phyloP scores from a whole-genome alignment of 352 stramenopile genomes.

The Phytophthora ohioensis region DNA sequence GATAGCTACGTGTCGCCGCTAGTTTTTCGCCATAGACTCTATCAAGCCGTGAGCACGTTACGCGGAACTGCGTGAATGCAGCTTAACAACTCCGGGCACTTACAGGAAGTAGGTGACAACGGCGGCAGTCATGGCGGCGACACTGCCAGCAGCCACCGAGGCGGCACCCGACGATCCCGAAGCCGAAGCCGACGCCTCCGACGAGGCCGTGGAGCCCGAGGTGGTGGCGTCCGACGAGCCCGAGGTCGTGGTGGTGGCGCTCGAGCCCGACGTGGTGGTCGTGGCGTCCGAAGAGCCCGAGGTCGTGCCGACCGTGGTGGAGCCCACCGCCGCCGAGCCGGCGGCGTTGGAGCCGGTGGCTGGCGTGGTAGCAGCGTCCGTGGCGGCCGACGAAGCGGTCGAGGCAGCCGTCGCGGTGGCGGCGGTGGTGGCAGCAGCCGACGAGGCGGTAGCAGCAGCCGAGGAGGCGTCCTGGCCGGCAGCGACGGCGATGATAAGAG shows the following conservation, averaged over 20 bases:
- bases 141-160: conserved; percentile 40
- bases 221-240: conserved; percentile 24
- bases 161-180: conserved; percentile 43
- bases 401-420: conserved; percentile 24
- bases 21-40: conserved; percentile 24
- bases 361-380: conserved; percentile 7
- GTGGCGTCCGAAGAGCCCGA: conserved; percentile 28
- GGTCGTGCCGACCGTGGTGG: conserved; percentile 34
- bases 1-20: conserved; percentile 13
- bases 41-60: conserved; percentile 25
- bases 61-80: conserved; percentile 8
- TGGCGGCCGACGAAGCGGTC: conserved; percentile 20
- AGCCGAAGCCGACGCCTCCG: conserved; percentile 21
- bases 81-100: conserved; percentile 9
- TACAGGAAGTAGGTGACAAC: conserved; percentile 50
- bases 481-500: conserved; percentile 46
- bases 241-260: conserved; percentile 25
- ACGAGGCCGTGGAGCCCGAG: conserved; percentile 26
- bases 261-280: conserved; percentile 28
- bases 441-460: conserved; percentile 20
- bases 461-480: conserved; percentile 33
- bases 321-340: conserved; percentile 22
- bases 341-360: conserved; percentile 18
- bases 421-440: conserved; percentile 19
- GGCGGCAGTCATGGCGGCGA: conserved; percentile 37